Percentiles rank a stretch among this genome's conserved stretches.
phyloP scores from a whole-genome alignment of 768 basidiomycete species.

The Clavaria fumosa region DNA sequence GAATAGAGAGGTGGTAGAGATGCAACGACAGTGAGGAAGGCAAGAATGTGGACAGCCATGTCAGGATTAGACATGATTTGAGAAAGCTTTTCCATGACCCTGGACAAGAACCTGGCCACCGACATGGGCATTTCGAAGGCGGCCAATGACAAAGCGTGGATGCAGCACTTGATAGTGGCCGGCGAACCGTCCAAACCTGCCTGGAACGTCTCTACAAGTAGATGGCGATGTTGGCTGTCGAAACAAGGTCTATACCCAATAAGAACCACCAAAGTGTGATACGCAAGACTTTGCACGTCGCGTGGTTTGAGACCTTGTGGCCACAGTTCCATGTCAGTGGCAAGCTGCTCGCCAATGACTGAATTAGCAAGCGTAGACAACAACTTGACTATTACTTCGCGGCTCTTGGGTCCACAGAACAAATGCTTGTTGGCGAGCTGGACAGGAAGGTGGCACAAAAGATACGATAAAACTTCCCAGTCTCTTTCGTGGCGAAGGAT shows the following conservation, averaged over 20 bases:
- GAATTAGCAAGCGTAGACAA: slow-evolving; percentile 53
- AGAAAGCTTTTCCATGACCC: slow-evolving; percentile 73
- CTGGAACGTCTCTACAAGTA: slow-evolving; percentile 60
- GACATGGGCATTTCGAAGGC: slow-evolving; percentile 78
- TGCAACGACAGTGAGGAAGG: slow-evolving; percentile 77
- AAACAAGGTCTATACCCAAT: slow-evolving; percentile 78
- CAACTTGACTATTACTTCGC: slow-evolving; percentile 44
- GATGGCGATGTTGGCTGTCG: slow-evolving; percentile 45
- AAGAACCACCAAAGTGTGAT: slow-evolving; percentile 75
- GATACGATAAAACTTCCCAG: slow-evolving; percentile 90
- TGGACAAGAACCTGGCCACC: slow-evolving; percentile 62
- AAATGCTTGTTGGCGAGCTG: slow-evolving; percentile 93
- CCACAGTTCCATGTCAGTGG: slow-evolving; percentile 39
- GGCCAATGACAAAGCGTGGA: slow-evolving; percentile 77
- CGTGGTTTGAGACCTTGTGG: slow-evolving; percentile 47
- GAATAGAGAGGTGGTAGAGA: slow-evolving; percentile 65
- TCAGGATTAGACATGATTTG: slow-evolving; percentile 90
- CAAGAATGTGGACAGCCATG: slow-evolving; percentile 93
- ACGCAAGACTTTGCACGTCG: slow-evolving; percentile 79
- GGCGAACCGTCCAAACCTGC: slow-evolving; percentile 54
- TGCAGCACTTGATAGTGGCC: slow-evolving; percentile 71
- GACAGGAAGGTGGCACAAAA: slow-evolving; percentile 78
- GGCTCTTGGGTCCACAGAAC: slow-evolving; percentile 79
- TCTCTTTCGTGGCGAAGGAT: slow-evolving; percentile 63
- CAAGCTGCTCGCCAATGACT: slow-evolving; percentile 44